These are phyloP conservation scores for Pichia cactophila DNA, from an alignment of 1,139 yeast species.

Conservation along the genomic window DNA sequence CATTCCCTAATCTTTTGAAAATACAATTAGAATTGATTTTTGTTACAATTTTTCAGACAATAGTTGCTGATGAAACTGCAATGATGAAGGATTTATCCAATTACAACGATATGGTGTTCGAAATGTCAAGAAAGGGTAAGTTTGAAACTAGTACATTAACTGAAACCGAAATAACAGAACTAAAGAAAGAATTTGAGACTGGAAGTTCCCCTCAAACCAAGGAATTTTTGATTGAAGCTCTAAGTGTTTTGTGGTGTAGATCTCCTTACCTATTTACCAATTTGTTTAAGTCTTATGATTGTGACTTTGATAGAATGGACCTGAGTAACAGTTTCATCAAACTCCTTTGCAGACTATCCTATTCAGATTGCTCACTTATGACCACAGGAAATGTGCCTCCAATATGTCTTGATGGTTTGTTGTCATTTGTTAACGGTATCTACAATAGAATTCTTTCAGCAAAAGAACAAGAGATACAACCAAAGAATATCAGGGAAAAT, in stretches of 20 bases:
- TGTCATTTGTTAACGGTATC: slow-evolving; percentile 63
- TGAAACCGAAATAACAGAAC: slow-evolving; percentile 22
- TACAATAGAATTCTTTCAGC: slow-evolving; percentile 44
- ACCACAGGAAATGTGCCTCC: slow-evolving; percentile 92
- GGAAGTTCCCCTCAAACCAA: slow-evolving; percentile 43
- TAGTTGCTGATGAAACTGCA: slow-evolving; percentile 34
- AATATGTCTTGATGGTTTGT: slow-evolving; percentile 79
- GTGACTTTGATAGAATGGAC: slow-evolving; percentile 84
- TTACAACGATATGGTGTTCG: slow-evolving; percentile 23
- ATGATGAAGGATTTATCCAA: slow-evolving; percentile 21
- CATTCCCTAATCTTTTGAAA: slow-evolving; percentile 50
- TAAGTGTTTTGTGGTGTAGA: slow-evolving; percentile 78
- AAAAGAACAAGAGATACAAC: slow-evolving; percentile 18
- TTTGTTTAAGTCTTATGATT: slow-evolving; percentile 77
- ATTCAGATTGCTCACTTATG: slow-evolving; percentile 69
- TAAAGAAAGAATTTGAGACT: slow-evolving; percentile 25
- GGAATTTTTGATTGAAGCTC: slow-evolving; percentile 76
- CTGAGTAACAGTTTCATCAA: slow-evolving; percentile 63
- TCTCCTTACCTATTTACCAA: slow-evolving; percentile 72
- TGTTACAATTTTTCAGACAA: slow-evolving; percentile 48
- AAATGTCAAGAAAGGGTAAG: slow-evolving; percentile 29
- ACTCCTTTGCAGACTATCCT: slow-evolving; percentile 64
- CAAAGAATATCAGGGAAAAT: slow-evolving; percentile 15
- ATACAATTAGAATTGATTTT: slow-evolving; percentile 64
- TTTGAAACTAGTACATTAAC: slow-evolving; percentile 31